Base-by-base conservation (phyloP, 257 asterid species). In the Leonotis leonurus region DNA sequence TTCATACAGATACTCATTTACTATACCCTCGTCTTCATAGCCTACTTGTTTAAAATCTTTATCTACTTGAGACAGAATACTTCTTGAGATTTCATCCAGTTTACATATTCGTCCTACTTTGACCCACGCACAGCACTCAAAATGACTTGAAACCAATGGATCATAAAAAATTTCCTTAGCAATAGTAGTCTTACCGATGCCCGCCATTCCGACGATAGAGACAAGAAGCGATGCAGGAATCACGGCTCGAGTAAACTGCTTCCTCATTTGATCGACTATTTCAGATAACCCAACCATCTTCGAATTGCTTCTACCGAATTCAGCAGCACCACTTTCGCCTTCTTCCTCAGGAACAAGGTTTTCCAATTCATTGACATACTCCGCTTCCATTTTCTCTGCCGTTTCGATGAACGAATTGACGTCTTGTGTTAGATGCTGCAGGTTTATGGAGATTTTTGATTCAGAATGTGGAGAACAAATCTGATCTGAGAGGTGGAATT, bases 111-210 rank as follows among this genome's bases (percentile, higher is more conserved):
- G 5, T 25, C 57, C 57, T 5, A 51, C 57, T 25, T n/a, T 51
- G 13, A 51, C 37, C 57, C 57, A 51, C 4, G 57, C 37, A 51
- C 36, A 17, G 4, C 37, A 51, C 36, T 25, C 57, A 26, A 51
- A 51, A 51, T 51, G 57, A 26, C 37, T 25, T 6, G 7, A 5
- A 25, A 51, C n/a, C 57, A 51, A 51, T 10, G 57, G 37, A 51
- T 51, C 57, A 7, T 51, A 5, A 26, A 51, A 51, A 16, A 51
- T 51, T n/a, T 51, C 13, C 21, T 0, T n/a, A n/a, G 57, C 57
- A n/a, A 51, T 21, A 25, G 36, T n/a, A 26, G 57, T 51, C 57
- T 51, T 51, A 51, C 57, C 57, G 2, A 26, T 51, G 57, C 57
- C 57, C 37, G 57, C 57, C 57, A 51, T 51, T 26, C 57, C 57